A percentile compares a stretch with the other conserved stretches of the same genome.
Evolutionary conservation across 2,329 filamentous ascomycete species (phyloP).

Genomic region (Xylariaceae sp.): DNA sequence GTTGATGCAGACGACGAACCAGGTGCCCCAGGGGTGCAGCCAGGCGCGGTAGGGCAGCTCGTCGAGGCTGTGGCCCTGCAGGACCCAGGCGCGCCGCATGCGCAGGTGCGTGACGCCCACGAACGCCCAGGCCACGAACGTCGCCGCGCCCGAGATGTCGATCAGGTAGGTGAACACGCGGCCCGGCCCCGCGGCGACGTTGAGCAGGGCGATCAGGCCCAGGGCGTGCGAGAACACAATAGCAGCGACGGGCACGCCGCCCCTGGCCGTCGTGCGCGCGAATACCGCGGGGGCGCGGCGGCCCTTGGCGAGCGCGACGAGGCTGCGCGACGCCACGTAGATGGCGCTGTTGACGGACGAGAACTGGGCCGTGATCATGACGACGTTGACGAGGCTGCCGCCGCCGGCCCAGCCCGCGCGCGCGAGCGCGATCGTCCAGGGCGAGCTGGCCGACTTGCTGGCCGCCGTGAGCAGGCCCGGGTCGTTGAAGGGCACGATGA

Average conservation of each 20-base stretch:
- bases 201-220: conserved; percentile 24
- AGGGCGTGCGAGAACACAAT: conserved; percentile 23
- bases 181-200: conserved; percentile 21
- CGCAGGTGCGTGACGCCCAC: conserved; percentile 23
- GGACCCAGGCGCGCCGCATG: conserved; percentile 18
- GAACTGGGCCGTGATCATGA: conserved; percentile 28
- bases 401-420: conserved; percentile 21
- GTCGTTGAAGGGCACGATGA: conserved; percentile 27
- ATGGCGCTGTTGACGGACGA: conserved; percentile 27
- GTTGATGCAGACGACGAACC: conserved; percentile 20
- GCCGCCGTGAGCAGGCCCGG: conserved; percentile 25
- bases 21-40: conserved; percentile 17
- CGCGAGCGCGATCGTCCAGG: conserved; percentile 24
- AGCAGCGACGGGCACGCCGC: conserved; percentile 20
- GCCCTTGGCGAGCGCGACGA: conserved; percentile 19
- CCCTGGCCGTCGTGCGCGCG: conserved; percentile 16
- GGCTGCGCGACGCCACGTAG: conserved; percentile 22
- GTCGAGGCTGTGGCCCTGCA: conserved; percentile 17
- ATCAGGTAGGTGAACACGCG: conserved; percentile 23
- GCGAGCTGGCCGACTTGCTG: conserved; percentile 22
- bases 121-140: conserved; percentile 25
- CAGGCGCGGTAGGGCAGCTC: conserved; percentile 18
- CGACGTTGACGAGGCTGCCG: conserved; percentile 25
- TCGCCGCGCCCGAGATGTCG: conserved; percentile 21
- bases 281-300: conserved; percentile 22